phyloP scores from a whole-genome alignment of 2,329 filamentous ascomycete genomes.

The Fusarium papillatum region DNA sequence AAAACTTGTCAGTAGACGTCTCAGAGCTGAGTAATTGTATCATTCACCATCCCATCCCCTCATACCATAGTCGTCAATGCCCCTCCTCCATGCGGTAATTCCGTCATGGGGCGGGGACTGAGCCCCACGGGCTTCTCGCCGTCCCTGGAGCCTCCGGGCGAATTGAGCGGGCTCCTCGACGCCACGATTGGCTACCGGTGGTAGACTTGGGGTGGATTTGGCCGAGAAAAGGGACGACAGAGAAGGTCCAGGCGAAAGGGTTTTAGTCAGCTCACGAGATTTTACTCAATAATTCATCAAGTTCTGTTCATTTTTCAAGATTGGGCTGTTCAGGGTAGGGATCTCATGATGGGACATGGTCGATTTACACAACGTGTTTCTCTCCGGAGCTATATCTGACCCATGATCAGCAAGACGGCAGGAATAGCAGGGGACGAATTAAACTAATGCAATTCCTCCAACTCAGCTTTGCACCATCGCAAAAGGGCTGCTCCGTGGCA shows the following conservation, averaged over 20 bases:
- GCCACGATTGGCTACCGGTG: slow-evolving; percentile 28
- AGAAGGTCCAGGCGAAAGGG: slow-evolving; percentile 39
- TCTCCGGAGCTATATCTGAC: slow-evolving; percentile 2
- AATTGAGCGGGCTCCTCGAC: slow-evolving; percentile 5
- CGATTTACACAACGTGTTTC: background rate
- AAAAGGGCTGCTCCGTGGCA: background rate
- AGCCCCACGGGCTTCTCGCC: slow-evolving; percentile 39
- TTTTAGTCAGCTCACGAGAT: slow-evolving; percentile 28
- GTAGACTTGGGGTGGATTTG: slow-evolving; percentile 35
- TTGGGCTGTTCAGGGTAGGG: background rate
- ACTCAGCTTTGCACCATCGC: background rate
- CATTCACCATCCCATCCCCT: slow-evolving; percentile 9
- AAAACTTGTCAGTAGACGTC: background rate
- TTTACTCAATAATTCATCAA: background rate
- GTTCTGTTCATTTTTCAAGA: background rate
- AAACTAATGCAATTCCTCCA: background rate
- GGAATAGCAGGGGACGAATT: background rate
- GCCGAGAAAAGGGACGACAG: slow-evolving; percentile 33
- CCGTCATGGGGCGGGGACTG: slow-evolving; percentile 41
- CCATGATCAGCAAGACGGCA: background rate
- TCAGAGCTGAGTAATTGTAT: slow-evolving; percentile 10
- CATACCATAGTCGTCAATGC: slow-evolving; percentile 4
- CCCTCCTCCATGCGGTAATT: slow-evolving; percentile 27
- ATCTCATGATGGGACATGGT: background rate
- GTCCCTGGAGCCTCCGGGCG: slow-evolving; percentile 17